Evolutionary conservation across 1,284 basidiomycete genomes (phyloP).

Genomic region (Earliella scabrosa): DNA sequence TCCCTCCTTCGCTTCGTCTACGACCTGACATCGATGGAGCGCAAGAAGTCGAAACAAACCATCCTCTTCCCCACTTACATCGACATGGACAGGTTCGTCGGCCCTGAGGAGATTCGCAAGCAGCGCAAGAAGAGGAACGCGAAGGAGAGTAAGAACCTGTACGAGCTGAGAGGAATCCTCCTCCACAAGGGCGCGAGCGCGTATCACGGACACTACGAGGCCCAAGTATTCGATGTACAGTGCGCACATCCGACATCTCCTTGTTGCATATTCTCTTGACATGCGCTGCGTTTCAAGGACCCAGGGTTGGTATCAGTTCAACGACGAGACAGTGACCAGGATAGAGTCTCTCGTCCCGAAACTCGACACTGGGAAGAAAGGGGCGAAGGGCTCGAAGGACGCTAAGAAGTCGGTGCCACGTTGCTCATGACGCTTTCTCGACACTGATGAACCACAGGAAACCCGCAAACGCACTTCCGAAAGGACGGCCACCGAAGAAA

Average conservation of each 20-base stretch:
- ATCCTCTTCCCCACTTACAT: conserved; percentile 76
- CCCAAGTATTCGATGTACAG: conserved; percentile 82
- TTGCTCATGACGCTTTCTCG: not conserved
- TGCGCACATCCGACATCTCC: conserved; percentile 41
- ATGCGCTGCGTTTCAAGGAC: conserved; percentile 44
- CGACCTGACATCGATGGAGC: conserved; percentile 73
- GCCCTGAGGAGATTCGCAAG: conserved; percentile 21
- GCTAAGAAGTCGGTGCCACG: conserved; percentile 17
- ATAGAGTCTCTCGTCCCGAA: conserved; percentile 59
- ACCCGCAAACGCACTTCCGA: conserved; percentile 21
- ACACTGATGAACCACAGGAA: conserved; percentile 23
- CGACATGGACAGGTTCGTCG: conserved; percentile 74
- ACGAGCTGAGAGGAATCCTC: conserved; percentile 83
- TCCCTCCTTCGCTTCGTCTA: conserved; percentile 90
- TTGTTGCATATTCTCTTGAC: not conserved
- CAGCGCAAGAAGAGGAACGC: conserved; percentile 20
- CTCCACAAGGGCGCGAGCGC: conserved; percentile 87
- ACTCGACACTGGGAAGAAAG: conserved; percentile 15
- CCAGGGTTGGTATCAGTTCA: conserved; percentile 86
- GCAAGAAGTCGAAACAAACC: conserved; percentile 83
- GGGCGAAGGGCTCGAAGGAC: conserved; percentile 15
- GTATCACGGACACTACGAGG: conserved; percentile 92
- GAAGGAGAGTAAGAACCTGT: conserved; percentile 44
- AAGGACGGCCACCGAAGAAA: conserved; percentile 43
- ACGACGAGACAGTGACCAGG: conserved; percentile 79